phyloP scores from a whole-genome alignment of 176 grass and related monocot species.

The Eremochloa ophiuroides region DNA sequence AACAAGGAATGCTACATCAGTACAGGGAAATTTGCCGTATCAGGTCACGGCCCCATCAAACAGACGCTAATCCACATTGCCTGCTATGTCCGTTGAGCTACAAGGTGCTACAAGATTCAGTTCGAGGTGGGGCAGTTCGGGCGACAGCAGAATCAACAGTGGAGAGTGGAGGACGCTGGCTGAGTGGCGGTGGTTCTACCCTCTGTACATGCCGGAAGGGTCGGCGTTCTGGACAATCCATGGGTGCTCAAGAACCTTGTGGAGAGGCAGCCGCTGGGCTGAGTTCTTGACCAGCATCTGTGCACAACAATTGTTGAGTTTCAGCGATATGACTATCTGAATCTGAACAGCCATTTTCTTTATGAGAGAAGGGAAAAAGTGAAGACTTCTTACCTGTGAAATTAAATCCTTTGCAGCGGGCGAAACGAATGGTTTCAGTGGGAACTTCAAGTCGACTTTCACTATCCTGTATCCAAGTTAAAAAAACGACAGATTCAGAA shows the following conservation, averaged over 20 bases:
- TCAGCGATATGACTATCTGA: not conserved
- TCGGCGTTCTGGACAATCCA: conserved; percentile 95
- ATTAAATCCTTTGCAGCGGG: conserved; percentile 73
- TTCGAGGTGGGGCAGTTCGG: not conserved
- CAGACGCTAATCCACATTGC: not conserved
- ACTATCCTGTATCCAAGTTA: conserved; percentile 61
- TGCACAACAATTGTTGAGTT: not conserved
- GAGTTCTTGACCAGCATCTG: conserved; percentile 97
- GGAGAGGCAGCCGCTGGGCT: conserved; percentile 44
- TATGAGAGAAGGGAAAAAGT: not conserved
- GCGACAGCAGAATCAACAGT: conserved; percentile 2
- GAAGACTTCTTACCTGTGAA: conserved; percentile 47
- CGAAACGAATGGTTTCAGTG: conserved; percentile 75
- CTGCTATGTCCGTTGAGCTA: not conserved
- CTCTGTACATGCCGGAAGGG: conserved; percentile 68
- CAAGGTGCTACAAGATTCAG: not conserved
- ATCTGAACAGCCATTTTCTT: not conserved
- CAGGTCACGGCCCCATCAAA: not conserved
- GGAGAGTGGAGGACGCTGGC: no score
- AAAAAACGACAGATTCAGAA: conserved; percentile 25
- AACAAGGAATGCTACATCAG: conserved; percentile 7
- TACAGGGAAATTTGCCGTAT: conserved; percentile 3
- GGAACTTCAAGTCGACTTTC: conserved; percentile 88
- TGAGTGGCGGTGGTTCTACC: conserved; percentile 1
- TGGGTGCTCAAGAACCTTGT: conserved; percentile 86